A percentile compares a stretch with the other conserved stretches of the same genome.
Evolutionary conservation across 2,329 filamentous ascomycete genomes (phyloP).

Genomic region (Monilinia laxa): DNA sequence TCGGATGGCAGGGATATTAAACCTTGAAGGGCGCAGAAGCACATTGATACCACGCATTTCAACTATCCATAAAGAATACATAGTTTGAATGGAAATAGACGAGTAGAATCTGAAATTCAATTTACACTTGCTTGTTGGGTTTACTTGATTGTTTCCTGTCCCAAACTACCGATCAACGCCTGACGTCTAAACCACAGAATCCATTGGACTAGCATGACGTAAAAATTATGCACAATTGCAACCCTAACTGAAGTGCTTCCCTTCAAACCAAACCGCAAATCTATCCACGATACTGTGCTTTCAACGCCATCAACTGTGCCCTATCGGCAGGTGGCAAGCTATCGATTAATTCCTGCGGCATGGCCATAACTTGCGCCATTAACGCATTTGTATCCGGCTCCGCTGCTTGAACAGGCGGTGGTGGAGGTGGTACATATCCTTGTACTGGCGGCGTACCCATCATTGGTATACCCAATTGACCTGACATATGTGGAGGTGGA

Average conservation of each 20-base stretch:
- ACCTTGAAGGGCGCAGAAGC: background rate
- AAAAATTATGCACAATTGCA: background rate
- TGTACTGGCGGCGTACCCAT: slow-evolving; percentile 48
- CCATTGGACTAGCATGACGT: background rate
- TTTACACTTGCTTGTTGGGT: slow-evolving; percentile 1
- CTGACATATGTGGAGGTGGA: slow-evolving; percentile 43
- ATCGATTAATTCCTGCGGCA: slow-evolving; percentile 79
- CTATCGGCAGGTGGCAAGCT: slow-evolving; percentile 72
- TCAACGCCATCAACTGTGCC: slow-evolving; percentile 75
- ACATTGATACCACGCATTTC: background rate
- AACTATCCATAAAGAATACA: background rate
- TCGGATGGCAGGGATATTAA: slow-evolving; percentile 57
- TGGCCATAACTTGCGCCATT: slow-evolving; percentile 75
- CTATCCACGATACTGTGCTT: slow-evolving; percentile 43
- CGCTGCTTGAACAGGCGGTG: slow-evolving; percentile 47
- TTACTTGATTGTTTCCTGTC: slow-evolving; percentile 1
- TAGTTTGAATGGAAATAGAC: background rate
- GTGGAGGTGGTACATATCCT: slow-evolving; percentile 41
- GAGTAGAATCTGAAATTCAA: background rate
- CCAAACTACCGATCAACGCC: slow-evolving; percentile 11
- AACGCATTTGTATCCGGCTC: slow-evolving; percentile 67
- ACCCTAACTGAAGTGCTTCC: background rate
- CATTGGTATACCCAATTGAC: slow-evolving; percentile 41
- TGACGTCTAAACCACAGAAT: slow-evolving; percentile 8
- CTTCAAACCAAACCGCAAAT: background rate